Percentiles rank a stretch among this genome's conserved stretches.
phyloP scores from a whole-genome alignment of 164 flowering plant species.

The Piper betle region DNA sequence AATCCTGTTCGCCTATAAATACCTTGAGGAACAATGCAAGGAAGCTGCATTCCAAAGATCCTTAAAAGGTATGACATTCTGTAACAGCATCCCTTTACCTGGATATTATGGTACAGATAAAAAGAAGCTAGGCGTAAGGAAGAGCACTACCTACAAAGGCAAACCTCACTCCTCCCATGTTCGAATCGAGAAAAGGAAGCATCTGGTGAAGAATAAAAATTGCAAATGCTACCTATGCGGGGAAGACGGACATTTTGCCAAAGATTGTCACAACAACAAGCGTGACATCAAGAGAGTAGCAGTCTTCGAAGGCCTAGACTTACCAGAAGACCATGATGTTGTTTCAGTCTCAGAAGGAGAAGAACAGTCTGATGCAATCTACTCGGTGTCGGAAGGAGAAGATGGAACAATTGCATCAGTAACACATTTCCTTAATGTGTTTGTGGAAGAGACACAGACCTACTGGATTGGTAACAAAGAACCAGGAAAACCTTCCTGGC shows the following conservation, averaged over 20 bases:
- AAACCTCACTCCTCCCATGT: conserved; percentile 5
- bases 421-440: neutral
- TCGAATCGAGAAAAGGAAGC: neutral
- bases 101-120: neutral
- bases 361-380: neutral
- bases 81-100: conserved; percentile 3
- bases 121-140: neutral
- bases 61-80: conserved; percentile 5
- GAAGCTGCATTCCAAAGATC: conserved; percentile 2
- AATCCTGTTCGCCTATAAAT: neutral
- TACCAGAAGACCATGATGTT: neutral
- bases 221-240: conserved; percentile 10
- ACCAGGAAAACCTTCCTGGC: no score
- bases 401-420: neutral
- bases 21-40: conserved; percentile 3
- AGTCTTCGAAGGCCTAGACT: neutral
- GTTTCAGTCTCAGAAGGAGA: neutral
- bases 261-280: neutral
- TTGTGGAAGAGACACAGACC: neutral
- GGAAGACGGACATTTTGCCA: conserved; percentile 2
- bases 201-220: neutral
- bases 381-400: neutral
- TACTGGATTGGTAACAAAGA: neutral
- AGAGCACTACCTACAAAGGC: conserved; percentile 4
- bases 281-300: neutral